Evolutionary conservation across 805 yeast genomes (phyloP).

Genomic region (Soucietia sequanensis): DNA sequence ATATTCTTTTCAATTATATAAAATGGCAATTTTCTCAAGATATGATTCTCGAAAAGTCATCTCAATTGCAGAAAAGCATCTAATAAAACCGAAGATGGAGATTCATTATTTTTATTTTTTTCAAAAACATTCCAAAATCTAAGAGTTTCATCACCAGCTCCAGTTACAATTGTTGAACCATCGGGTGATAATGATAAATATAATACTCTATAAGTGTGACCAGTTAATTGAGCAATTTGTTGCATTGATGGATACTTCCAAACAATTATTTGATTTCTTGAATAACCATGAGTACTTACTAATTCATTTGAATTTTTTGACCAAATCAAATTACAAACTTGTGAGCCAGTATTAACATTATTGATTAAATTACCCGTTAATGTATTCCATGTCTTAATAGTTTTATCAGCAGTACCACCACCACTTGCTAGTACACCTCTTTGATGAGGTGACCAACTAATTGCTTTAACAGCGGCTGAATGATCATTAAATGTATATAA

Average conservation of each 20-base stretch:
- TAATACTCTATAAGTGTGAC: constrained; percentile 89
- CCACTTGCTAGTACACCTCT: constrained; percentile 92
- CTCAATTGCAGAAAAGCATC: constrained; percentile 77
- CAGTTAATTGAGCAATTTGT: constrained; percentile 89
- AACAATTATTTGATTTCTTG: constrained; percentile 82
- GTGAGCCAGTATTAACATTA: constrained; percentile 94
- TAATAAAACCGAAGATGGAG: constrained; percentile 61
- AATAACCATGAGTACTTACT: constrained; percentile 93
- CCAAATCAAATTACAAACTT: constrained; percentile 94
- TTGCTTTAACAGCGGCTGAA: constrained; percentile 93
- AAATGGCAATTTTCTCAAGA: too few relatives aligned
- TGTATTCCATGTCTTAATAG: constrained; percentile 91
- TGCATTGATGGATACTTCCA: constrained; percentile 95
- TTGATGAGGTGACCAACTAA: constrained; percentile 98
- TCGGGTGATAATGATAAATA: constrained; percentile 91
- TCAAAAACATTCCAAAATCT: constrained; percentile 96
- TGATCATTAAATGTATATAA: constrained; percentile 76
- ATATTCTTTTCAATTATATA: too few relatives aligned
- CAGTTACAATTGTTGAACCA: constrained; percentile 95
- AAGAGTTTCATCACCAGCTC: constrained; percentile 97
- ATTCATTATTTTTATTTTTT: constrained; percentile 57
- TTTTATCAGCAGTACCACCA: constrained; percentile 94
- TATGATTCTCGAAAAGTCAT: too few relatives aligned
- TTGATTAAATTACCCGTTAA: constrained; percentile 68
- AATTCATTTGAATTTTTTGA: constrained; percentile 87